Base-by-base conservation (phyloP, 2,329 filamentous ascomycete genomes). In the Nemania sp. region DNA sequence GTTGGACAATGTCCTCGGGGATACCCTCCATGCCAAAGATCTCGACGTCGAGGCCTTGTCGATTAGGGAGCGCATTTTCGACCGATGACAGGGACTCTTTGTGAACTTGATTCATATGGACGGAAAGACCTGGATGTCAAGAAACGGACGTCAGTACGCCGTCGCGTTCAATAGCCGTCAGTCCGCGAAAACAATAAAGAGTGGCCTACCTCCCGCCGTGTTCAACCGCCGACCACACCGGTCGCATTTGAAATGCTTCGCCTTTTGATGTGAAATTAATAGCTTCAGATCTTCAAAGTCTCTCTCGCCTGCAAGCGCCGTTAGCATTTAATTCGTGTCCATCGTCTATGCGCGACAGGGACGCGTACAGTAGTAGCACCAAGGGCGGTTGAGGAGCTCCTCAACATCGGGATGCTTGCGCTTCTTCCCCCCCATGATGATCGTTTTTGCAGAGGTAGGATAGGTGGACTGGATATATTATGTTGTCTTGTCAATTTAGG, bases 1-100 rank as follows among this genome's bases (percentile, higher is more conserved):
- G 86, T 70, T 91, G 85, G 59, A 91, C 80, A 64, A 96, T 85
- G 59, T 97, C 91, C 60, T 92, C 89, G 2, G 95, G 95, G 39
- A 98, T 91, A 72, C 95, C 95, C 75, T 97, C 92, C 91, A 97
- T 97, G 72, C 94, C 95, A 74, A 98, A 99, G 71, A 99, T 97
- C 77, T 99, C 95, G 62, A 96, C 87, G 62, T 96, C 92, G 62
- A 96, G 86, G 60, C 90, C 89, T 65, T 91, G 87, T 64, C 95
- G 88, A 71, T 94, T 94, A 0, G 90, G 88, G 2, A 97, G 84
- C 51, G 95, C 92, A 82, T 98, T 97, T 70, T 97, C 94, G 72
- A 99, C 92, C 46, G 87, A 86, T 18, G 86, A 87, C 51, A 98
- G 84, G 32, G 88, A 90, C 75, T 97, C 93, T 77, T 99, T 99